A percentile compares a stretch with the other conserved stretches of the same genome.
phyloP scores from a whole-genome alignment of 2,329 filamentous ascomycete genomes.

The Claviceps purpurea region DNA sequence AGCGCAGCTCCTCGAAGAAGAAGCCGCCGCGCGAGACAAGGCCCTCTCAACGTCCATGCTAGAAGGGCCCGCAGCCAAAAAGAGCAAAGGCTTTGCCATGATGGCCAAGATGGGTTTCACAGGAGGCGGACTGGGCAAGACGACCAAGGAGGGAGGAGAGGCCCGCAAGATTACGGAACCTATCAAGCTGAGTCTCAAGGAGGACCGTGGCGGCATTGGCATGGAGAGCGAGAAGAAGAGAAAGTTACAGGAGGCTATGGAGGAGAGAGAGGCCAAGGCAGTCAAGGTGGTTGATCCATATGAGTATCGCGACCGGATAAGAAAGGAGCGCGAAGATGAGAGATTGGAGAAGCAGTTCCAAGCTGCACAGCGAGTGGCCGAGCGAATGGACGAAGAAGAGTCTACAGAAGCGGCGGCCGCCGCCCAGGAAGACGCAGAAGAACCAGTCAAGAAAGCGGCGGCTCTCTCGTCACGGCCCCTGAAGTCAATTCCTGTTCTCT shows the following conservation, averaged over 20 bases:
- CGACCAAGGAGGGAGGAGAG: constrained; percentile 32
- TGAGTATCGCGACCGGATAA: constrained; percentile 61
- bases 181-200: constrained; percentile 62
- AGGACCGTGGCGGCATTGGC: constrained; percentile 71
- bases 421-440: not conserved
- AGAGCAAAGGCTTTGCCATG: constrained; percentile 85
- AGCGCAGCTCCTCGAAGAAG: constrained; percentile 64
- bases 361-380: constrained; percentile 71
- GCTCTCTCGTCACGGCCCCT: constrained; percentile 23
- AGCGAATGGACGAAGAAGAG: constrained; percentile 58
- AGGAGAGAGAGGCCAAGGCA: constrained; percentile 41
- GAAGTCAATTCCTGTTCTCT: constrained; percentile 62
- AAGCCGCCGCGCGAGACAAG: constrained; percentile 56
- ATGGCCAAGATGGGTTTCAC: constrained; percentile 94
- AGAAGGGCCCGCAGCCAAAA: constrained; percentile 37
- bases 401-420: constrained; percentile 12
- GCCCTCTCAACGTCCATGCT: constrained; percentile 66
- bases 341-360: constrained; percentile 55
- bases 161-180: constrained; percentile 44
- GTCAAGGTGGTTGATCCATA: constrained; percentile 48
- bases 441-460: constrained; percentile 19
- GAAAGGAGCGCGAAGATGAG: constrained; percentile 55
- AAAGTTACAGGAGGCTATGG: constrained; percentile 51
- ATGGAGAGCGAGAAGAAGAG: constrained; percentile 73
- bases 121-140: constrained; percentile 56